Percentiles rank a stretch among this genome's conserved stretches.
Evolutionary conservation across 345 rosid genomes (phyloP).

Genomic region (Camelina laxa): DNA sequence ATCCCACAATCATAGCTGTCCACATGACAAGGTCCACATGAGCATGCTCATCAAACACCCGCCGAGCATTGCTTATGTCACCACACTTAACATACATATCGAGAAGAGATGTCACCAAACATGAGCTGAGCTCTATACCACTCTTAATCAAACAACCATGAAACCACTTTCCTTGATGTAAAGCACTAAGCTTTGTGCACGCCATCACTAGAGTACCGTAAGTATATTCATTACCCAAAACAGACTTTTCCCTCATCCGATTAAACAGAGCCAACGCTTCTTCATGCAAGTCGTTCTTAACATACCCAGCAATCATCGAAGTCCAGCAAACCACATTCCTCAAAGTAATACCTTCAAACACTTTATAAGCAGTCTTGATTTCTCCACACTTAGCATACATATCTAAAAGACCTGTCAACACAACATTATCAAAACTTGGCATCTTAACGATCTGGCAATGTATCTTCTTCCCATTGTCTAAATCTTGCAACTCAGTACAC

Average conservation of each 20-base stretch:
- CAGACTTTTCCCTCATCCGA: slow-evolving; percentile 61
- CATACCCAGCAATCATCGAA: slow-evolving; percentile 84
- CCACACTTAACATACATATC: slow-evolving; percentile 88
- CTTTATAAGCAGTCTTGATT: slow-evolving; percentile 50
- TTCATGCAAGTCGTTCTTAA: slow-evolving; percentile 55
- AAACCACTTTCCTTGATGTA: slow-evolving; percentile 79
- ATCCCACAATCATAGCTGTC: slow-evolving; percentile 96
- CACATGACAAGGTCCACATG: slow-evolving; percentile 64
- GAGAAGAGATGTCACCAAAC: slow-evolving; percentile 64
- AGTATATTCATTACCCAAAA: slow-evolving; percentile 61
- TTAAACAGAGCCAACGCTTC: slow-evolving; percentile 70
- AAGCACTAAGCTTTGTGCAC: slow-evolving; percentile 67
- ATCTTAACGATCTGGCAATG: slow-evolving; percentile 64
- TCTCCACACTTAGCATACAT: slow-evolving; percentile 82
- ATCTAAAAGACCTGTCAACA: slow-evolving; percentile 71
- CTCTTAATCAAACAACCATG: slow-evolving; percentile 74
- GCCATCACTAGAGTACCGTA: slow-evolving; percentile 69
- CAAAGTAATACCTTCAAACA: slow-evolving; percentile 52
- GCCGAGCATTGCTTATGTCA: slow-evolving; percentile 59
- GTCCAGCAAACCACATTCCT: slow-evolving; percentile 84
- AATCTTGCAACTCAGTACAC: slow-evolving; percentile 60
- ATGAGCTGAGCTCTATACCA: slow-evolving; percentile 60
- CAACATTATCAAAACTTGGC: slow-evolving; percentile 60
- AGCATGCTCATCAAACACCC: slow-evolving; percentile 55
- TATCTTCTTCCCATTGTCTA: slow-evolving; percentile 60